Evolutionary conservation across 495 filamentous ascomycete species (phyloP), one percentile per base, ranked within the genome.

Genomic region (Penicillium simplicissimum): DNA sequence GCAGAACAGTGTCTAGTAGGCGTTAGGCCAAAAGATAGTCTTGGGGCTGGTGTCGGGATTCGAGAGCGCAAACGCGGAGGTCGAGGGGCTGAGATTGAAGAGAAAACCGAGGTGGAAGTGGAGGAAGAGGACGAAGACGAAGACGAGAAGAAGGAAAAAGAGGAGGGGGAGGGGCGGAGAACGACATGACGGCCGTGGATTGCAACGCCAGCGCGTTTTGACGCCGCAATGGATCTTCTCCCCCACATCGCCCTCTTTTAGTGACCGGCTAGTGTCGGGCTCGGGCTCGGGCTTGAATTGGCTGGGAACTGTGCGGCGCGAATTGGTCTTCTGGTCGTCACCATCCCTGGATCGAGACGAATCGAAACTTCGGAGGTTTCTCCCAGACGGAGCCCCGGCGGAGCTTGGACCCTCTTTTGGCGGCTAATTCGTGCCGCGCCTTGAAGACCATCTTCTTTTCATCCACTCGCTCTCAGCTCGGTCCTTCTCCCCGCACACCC

Each of bases 361-460:
- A 17, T 45, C 8, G 37, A 33, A 42, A 60, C n/a, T n/a, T n/a
- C n/a, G n/a, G 42, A 63, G 15, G 47, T 40, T 64, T 58, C 28
- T 47, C 34, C 43, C 53, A 59, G 19, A 54, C 69, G 64, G 69
- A 72, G 69, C 69, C 72, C 69, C 68, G 74, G 63, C 68, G 73
- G 74, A 60, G 83, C 82, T 76, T 91, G 90, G 75, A 93, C 96
- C 71, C 84, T 35, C 31, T 31, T 31, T 31, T 84, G 23, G 74
- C 78, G 62, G 82, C 71, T 84, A 86, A 74, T 85, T 85, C 61
- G 87, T 76, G 35, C 83, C 47, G 52, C 57, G 79, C 21, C 38
- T 74, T 66, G 9, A 15, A 33, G 42, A 25, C 66, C 54, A 43
- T 48, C 52, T 34, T 58, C n/a, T 42, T 45, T 33, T 47, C 57